These are phyloP conservation scores for Leccinum obscurum DNA, from an alignment of 768 basidiomycete genomes.

Conservation along the genomic window DNA sequence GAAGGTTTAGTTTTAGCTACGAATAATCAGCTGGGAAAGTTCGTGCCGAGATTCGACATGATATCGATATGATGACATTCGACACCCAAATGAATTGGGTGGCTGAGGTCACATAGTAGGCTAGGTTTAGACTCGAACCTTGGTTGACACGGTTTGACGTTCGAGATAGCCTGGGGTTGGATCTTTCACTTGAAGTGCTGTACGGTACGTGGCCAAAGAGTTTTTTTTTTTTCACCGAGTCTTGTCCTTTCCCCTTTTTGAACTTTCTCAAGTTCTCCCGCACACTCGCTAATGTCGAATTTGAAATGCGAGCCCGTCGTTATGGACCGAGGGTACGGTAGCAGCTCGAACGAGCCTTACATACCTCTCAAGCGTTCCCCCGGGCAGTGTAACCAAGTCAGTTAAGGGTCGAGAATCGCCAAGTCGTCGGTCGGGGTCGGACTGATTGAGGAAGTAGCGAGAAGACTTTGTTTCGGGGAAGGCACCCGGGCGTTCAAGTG, in stretches of 20 bases:
- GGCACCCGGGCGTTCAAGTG: conserved; percentile 12
- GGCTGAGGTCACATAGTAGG: neutral
- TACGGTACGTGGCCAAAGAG: neutral
- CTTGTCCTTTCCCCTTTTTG: neutral
- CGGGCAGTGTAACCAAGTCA: neutral
- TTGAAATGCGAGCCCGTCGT: conserved; percentile 6
- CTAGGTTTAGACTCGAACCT: neutral
- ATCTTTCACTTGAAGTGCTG: neutral
- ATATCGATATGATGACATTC: neutral
- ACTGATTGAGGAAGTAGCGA: conserved; percentile 22
- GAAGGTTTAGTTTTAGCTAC: neutral
- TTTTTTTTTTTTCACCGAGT: neutral
- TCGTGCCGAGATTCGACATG: neutral
- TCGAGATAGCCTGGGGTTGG: neutral
- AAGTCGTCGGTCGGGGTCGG: conserved; percentile 14
- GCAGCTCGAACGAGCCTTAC: neutral
- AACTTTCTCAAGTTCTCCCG: neutral
- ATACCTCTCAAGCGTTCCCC: neutral
- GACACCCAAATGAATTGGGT: neutral
- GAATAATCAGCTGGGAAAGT: neutral
- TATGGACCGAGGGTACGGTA: neutral
- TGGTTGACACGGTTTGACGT: neutral
- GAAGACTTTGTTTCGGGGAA: conserved; percentile 19
- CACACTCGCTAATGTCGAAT: neutral
- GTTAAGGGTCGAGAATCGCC: conserved; percentile 4